Evolutionary conservation across 306 rosid species (phyloP), one percentile per base, ranked within the genome.

Genomic region (Aeschynomene evenia): DNA sequence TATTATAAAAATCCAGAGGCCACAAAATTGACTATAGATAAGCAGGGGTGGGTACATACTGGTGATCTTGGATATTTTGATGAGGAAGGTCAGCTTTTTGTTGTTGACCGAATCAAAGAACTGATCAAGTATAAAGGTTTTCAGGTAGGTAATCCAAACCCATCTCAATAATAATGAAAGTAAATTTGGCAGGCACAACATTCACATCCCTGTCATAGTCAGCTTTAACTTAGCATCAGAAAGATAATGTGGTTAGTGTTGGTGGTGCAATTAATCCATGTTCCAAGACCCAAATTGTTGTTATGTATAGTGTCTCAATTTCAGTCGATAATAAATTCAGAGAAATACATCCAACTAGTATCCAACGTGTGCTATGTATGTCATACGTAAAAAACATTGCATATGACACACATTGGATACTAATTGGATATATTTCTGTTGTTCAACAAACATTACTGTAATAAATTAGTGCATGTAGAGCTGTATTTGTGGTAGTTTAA

Each of bases 61-160:
- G 96, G 96, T 65, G 96, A 90, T 83, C 85, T 90, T 20, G 96
- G 94, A 80, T 91, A 89, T 73, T 83, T 91, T 66, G 88, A 91
- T 75, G 96, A 82, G 72, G 70, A 71, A 0, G 96, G 96, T 12
- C 74, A 77, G 20, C 89, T 91, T 57, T 91, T 40, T 81, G 85
- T 91, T 20, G 91, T 91, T 55, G 97, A 91, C 58, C 83, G 97
- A 60, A 83, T 91, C 45, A 91, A 91, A 79, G 97, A 91, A 83
- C 87, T 91, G 72, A 91, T 91, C 68, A 91, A 91, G 78, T 91
- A 81, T 69, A 89, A 89, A 84, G 97, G 96, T 21, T 83, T 80
- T 69, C 97, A 91, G 91, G 97, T 86, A 62, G 55, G 63, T 42
- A 65, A 42, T 24, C 24, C 18, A 46, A 56, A 62, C 49, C 49